phyloP scores from a whole-genome alignment of 768 basidiomycete species.

The Terana coerulea region DNA sequence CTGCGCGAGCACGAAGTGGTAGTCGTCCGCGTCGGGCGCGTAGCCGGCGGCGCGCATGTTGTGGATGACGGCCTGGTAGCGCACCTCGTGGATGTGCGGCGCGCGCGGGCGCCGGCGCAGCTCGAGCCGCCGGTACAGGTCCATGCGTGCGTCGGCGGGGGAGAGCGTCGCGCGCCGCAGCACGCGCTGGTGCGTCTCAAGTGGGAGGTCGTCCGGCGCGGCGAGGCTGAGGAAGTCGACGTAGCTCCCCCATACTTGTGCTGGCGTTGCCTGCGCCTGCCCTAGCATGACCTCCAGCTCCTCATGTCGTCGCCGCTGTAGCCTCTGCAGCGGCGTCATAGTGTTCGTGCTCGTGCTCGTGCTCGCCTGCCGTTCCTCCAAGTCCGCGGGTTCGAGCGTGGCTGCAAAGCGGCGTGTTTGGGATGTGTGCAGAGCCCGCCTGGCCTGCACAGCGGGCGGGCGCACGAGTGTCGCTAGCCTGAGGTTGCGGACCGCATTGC shows the following conservation, averaged over 20 bases:
- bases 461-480: neutral
- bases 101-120: conserved; percentile 32
- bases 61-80: conserved; percentile 62
- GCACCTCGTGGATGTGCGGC: conserved; percentile 59
- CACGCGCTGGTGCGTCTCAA: conserved; percentile 65
- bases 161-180: conserved; percentile 62
- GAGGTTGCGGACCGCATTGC: neutral
- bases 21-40: conserved; percentile 54
- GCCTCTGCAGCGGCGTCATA: neutral
- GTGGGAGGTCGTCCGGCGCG: conserved; percentile 49
- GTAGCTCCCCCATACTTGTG: conserved; percentile 65
- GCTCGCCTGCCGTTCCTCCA: neutral
- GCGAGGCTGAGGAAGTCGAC: conserved; percentile 47
- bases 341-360: neutral
- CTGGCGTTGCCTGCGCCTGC: conserved; percentile 26
- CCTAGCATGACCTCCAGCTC: conserved; percentile 9
- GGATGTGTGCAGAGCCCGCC: conserved; percentile 9
- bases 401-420: neutral
- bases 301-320: conserved; percentile 14
- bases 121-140: conserved; percentile 39
- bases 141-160: conserved; percentile 39
- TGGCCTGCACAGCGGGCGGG: neutral
- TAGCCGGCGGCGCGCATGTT: conserved; percentile 60
- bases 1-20: conserved; percentile 69
- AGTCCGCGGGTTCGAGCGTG: neutral